Evolutionary conservation across 345 rosid genomes (phyloP), one percentile per base, ranked within the genome.

Genomic region (Acer negundo): DNA sequence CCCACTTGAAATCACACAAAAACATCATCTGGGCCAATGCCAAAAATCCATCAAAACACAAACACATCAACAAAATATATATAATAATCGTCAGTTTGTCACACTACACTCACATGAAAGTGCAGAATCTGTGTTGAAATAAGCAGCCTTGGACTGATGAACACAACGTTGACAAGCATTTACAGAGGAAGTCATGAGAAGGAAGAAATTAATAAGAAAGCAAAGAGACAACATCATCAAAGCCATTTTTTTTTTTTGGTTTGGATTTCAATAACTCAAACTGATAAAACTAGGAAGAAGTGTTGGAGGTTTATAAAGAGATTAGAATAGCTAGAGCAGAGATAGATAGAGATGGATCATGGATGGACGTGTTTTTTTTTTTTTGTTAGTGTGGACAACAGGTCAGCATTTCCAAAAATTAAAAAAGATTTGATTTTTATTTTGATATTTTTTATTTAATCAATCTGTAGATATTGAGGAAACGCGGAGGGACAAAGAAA

Each of bases 101-200:
- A 35, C 38, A 35, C 35, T 31, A 31, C 38, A 19, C 80, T 51
- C 81, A 94, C 98, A 81, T 38, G 95, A 90, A 77, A 91, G 94
- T 31, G 89, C 82, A 23, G 95, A 88, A 69, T 89, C 89, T 26
- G 70, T 81, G 80, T 92, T 84, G 94, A 90, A 94, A 77, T 84
- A 89, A 69, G 97, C 79, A 70, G 84, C 97, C 84, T 88, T 94
- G 76, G 93, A 76, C 73, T 63, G 84, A 81, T 94, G 97, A 58
- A 87, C 82, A 74, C 99, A 96, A 31, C 97, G 91, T 83, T 96
- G 97, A 73, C 99, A 94, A n/a, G 94, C 97, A 53, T 85, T 58
- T 46, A 83, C 87, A 6, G 84, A 82, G 7, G 94, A 84, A 59
- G 2, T 20, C 62, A 87, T n/a, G 7, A 87, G 76, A 4, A 86